Evolutionary conservation across 805 yeast species (phyloP).

Genomic region (Candida broadrunensis): DNA sequence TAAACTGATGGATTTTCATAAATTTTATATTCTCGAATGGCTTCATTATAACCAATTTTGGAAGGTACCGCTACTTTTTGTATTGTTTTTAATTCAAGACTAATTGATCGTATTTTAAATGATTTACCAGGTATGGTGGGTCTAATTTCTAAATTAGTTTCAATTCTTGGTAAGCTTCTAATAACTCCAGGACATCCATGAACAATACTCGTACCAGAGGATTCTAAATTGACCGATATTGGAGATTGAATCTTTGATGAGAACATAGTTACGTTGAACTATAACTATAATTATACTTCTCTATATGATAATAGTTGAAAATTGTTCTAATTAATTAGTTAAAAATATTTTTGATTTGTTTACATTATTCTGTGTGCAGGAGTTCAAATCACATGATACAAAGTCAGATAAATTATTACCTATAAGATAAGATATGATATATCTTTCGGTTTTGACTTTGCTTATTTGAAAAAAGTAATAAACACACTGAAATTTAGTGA

Average conservation of each 20-base stretch:
- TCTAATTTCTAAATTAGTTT: conserved; percentile 54
- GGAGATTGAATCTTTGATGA: conserved; percentile 15
- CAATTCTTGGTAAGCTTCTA: conserved; percentile 55
- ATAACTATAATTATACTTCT: too few species aligned
- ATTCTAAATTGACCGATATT: conserved; percentile 38
- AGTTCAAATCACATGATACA: too few species aligned
- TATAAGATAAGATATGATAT: too few species aligned
- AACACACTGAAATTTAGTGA: too few species aligned
- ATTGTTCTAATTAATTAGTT: not conserved
- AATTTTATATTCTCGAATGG: conserved; percentile 29
- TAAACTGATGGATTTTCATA: conserved; percentile 34
- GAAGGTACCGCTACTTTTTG: conserved; percentile 47
- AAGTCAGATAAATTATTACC: too few species aligned
- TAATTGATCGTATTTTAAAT: conserved; percentile 46
- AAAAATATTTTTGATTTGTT: conserved; percentile 7
- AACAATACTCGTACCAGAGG: conserved; percentile 52
- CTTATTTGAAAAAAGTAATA: too few species aligned
- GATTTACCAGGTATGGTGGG: conserved; percentile 45
- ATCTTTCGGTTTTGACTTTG: too few species aligned
- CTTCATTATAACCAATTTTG: conserved; percentile 33
- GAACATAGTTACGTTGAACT: conserved; percentile 1
- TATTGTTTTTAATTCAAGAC: conserved; percentile 45
- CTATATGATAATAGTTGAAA: too few species aligned
- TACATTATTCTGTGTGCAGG: too few species aligned
- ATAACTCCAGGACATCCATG: conserved; percentile 71